A percentile compares a stretch with the other conserved stretches of the same genome.
These are phyloP conservation scores for Straminergon stramineum DNA, from an alignment of 225 moss, liverwort and hornwort species.

Conservation along the genomic window DNA sequence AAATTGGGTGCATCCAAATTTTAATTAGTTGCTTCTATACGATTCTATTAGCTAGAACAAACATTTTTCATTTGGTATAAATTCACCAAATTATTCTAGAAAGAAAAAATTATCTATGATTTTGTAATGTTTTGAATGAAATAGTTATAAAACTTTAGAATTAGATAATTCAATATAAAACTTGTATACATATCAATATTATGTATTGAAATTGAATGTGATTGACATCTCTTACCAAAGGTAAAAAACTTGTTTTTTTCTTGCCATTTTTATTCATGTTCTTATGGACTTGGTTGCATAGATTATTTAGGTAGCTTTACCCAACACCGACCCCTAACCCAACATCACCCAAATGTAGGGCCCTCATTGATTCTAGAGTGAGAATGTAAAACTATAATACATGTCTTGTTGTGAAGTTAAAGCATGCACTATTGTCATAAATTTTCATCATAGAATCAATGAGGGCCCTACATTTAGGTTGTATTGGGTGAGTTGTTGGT, in stretches of 20 bases:
- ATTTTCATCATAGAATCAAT: too few relatives aligned
- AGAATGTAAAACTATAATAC: too few relatives aligned
- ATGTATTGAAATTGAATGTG: background rate
- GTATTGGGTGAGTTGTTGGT: too few relatives aligned
- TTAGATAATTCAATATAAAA: background rate
- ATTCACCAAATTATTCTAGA: background rate
- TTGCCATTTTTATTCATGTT: background rate
- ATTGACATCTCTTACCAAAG: background rate
- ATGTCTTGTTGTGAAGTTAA: too few relatives aligned
- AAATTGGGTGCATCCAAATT: background rate
- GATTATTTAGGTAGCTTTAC: too few relatives aligned
- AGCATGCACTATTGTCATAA: too few relatives aligned
- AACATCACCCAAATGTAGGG: too few relatives aligned
- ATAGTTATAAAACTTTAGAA: background rate
- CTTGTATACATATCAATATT: background rate
- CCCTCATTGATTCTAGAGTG: too few relatives aligned
- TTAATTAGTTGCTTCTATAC: rapidly evolving
- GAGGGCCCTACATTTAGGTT: too few relatives aligned
- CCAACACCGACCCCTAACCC: too few relatives aligned
- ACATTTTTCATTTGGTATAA: background rate
- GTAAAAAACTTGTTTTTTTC: background rate
- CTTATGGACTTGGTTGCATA: background rate
- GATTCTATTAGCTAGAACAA: background rate
- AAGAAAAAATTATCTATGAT: background rate
- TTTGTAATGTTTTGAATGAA: background rate